Base-by-base conservation (phyloP, 768 basidiomycete species). In the Tricholoma bakamatsutake region DNA sequence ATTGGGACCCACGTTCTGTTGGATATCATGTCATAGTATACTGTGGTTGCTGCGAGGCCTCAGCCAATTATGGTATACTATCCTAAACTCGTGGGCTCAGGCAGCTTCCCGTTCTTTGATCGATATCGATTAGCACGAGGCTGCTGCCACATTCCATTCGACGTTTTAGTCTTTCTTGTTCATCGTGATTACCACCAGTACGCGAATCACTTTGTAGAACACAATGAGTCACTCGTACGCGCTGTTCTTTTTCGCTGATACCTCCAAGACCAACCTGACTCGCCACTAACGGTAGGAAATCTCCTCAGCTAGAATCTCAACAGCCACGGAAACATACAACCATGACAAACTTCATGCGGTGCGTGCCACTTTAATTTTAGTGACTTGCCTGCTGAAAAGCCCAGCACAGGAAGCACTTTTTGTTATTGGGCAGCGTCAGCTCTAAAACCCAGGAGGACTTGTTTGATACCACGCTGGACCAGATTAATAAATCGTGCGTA, bases 91-190 rank as follows among this genome's bases (percentile, higher is more conserved):
- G 43, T 45, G 43, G 4, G 11, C 24, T 45, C 7, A 45, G 43
- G 21, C 24, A 45, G 42, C 24, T 43, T 45, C 43, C 43, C 27
- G 24, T 37, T 24, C 15, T 52, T 35, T 24, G 50, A 52, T 52
- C 50, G 50, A 52, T 52, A 52, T 52, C 50, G 50, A 40, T 52
- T 39, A 39, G 27, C 50, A 39, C 33, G 50, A 52, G 50, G 37
- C 12, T 39, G 35, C 40, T 37, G 35, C 13, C 34, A 35, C 35
- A 51, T 24, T n/a, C 50, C n/a, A 6, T 28, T 39, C 34, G 5
- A 35, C 17, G 37, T 13, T 37, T n/a, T 39, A 27, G 21, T 13
- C 24, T 24, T 27, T 39, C 13, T 18, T 4, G 21, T 21, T 12
- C 24, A 24, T 12, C 5, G 13, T 52, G 50, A 17, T 24, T 30